phyloP scores from a whole-genome alignment of 305 asterid species.

The Fraxinus sp. region DNA sequence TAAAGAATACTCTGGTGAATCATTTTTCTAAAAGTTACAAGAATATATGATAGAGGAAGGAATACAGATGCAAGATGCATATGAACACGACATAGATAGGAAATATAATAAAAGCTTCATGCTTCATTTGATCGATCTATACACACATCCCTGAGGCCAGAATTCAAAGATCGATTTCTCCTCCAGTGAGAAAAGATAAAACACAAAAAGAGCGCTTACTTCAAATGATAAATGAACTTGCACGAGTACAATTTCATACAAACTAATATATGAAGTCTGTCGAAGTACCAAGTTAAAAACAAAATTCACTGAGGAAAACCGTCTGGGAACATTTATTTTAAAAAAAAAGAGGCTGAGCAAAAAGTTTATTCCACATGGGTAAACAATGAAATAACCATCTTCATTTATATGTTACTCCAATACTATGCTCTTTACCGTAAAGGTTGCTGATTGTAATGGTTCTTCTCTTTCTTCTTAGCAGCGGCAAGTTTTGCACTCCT shows the following conservation, averaged over 20 bases:
- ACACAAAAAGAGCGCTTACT: neutral
- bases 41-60: neutral
- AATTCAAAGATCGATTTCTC: neutral
- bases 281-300: neutral
- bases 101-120: neutral
- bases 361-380: neutral
- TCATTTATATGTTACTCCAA: neutral
- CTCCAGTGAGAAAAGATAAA: neutral
- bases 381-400: neutral
- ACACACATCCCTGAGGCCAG: neutral
- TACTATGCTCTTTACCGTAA: slow-evolving; percentile 30
- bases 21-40: neutral
- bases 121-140: neutral
- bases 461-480: slow-evolving; percentile 73
- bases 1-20: neutral
- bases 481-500: slow-evolving; percentile 64
- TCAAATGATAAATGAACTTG: neutral
- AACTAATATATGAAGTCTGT: neutral
- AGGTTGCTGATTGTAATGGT: slow-evolving; percentile 68
- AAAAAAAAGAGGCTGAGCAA: neutral
- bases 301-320: neutral
- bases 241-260: neutral
- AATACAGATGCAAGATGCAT: neutral
- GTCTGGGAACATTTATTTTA: neutral
- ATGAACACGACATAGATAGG: neutral